These are phyloP conservation scores for Trichoderma sp. DNA, from an alignment of 2,329 filamentous ascomycete species.

Conservation along the genomic window DNA sequence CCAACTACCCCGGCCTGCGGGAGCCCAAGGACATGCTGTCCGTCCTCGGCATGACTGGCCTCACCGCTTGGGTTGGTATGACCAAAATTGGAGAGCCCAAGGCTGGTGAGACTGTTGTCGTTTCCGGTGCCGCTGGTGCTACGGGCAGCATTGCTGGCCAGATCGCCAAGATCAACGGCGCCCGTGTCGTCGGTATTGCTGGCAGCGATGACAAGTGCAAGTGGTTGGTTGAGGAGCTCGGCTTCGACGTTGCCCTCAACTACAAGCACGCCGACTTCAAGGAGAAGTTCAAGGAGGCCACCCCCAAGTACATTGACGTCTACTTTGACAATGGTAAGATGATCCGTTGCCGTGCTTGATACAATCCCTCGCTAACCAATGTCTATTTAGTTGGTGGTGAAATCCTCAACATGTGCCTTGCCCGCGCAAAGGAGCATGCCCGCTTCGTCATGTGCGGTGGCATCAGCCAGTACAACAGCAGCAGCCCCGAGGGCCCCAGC, in stretches of 20 bases:
- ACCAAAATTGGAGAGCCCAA: conserved; percentile 64
- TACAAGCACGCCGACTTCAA: conserved; percentile 65
- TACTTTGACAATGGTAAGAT: conserved; percentile 64
- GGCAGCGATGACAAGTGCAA: conserved; percentile 64
- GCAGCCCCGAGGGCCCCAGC: conserved; percentile 53
- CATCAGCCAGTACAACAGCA: conserved; percentile 66
- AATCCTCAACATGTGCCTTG: conserved; percentile 63
- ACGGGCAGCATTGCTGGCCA: conserved; percentile 75
- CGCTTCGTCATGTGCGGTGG: conserved; percentile 69
- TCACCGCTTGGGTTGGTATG: conserved; percentile 77
- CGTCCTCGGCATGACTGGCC: conserved; percentile 61
- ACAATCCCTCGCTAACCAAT: not conserved
- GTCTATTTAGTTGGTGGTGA: conserved; percentile 58
- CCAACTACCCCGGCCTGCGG: conserved; percentile 40
- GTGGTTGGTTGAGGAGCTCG: conserved; percentile 62
- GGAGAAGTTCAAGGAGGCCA: conserved; percentile 57
- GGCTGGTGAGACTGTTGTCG: conserved; percentile 70
- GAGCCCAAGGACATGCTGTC: conserved; percentile 59
- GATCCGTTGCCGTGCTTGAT: not conserved
- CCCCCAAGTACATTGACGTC: conserved; percentile 59
- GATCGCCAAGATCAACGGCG: conserved; percentile 70
- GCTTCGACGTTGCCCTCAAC: conserved; percentile 65
- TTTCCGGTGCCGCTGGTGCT: conserved; percentile 73
- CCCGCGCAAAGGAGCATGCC: conserved; percentile 57
- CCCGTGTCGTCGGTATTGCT: conserved; percentile 60